Percentiles rank a stretch among this genome's conserved stretches.
Conservation (phyloP, 352 stramenopile species). For the Phytophthora pseudosyringae region DNA sequence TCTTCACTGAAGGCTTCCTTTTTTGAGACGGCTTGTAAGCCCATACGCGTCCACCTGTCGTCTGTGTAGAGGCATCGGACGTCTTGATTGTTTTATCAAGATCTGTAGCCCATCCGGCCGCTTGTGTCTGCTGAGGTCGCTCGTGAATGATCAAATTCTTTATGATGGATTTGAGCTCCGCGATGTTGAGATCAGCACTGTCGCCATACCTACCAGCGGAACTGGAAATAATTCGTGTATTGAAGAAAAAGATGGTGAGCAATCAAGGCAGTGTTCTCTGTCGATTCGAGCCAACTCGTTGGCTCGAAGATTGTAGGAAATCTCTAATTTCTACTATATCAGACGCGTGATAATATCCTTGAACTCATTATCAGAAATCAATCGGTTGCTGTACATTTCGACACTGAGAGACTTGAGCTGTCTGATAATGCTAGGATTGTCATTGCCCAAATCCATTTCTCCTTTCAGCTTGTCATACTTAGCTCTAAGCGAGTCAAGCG, state of each 20-base stretch:
- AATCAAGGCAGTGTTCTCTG: no score
- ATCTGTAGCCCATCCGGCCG: slow-evolving; percentile 11
- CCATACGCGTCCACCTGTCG: not conserved
- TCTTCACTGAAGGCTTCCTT: slow-evolving; percentile 11
- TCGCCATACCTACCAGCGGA: slow-evolving; percentile 18
- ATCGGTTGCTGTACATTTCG: slow-evolving; percentile 33
- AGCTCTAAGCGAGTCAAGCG: not conserved
- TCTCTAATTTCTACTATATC: slow-evolving; percentile 13
- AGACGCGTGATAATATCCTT: slow-evolving; percentile 24
- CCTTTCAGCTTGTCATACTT: slow-evolving; percentile 29
- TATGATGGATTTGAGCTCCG: slow-evolving; percentile 16
- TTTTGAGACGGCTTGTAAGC: slow-evolving; percentile 8
- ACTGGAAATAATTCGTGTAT: slow-evolving; percentile 14
- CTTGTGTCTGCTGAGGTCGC: slow-evolving; percentile 16
- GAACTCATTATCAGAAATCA: slow-evolving; percentile 30
- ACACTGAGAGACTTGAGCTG: not conserved
- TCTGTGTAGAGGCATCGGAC: slow-evolving; percentile 8
- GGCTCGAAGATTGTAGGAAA: no score
- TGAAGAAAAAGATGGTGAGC: slow-evolving; percentile 14
- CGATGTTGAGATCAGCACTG: slow-evolving; percentile 12
- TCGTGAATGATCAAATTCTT: slow-evolving; percentile 20
- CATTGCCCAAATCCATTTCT: slow-evolving; percentile 14
- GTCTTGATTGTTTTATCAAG: slow-evolving; percentile 13
- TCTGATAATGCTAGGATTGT: slow-evolving; percentile 19
- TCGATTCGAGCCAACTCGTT: no score